Evolutionary conservation across 2,329 filamentous ascomycete species (phyloP), one percentile per base, ranked within the genome.

Genomic region (Nemania sp.): DNA sequence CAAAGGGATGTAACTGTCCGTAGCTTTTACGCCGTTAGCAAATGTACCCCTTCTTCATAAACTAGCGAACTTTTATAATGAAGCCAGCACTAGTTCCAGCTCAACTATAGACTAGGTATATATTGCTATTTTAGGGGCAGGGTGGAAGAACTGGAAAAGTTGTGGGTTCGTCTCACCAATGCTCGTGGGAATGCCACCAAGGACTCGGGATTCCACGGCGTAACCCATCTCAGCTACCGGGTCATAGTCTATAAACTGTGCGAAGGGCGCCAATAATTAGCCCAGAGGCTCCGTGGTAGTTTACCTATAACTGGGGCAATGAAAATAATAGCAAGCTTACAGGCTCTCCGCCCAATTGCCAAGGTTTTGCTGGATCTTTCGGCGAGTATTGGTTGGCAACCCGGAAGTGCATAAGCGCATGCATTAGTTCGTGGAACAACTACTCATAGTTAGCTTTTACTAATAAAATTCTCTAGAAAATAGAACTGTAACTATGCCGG

Each of bases 401-500:
- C n/a, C n/a, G n/a, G 5, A 1, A 26, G 0, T 22, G 2, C 15
- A 20, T 18, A 27, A 57, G 10, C 5, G 51, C 22, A 57, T 59
- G 59, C 59, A 55, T 47, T 3, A 67, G 10, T 27, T 64, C 60
- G 26, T 67, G 64, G 5, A 67, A 7, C 7, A 67, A 49, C 54
- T 67, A 20, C 41, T 3, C 24, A 3, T 15, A 6, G 41, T 22
- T 20, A 11, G 2, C 20, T 22, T 20, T 58, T 63, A 62, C 11
- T 20, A 32, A 24, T 45, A 18, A 24, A 8, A 18, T 26, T 24
- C 18, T 62, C 8, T 29, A 26, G 35, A 35, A 55, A 8, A 15
- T 5, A 45, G 8, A 38, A 60, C 27, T 13, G 2, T 29, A 13
- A 6, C 3, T 38, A 6, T 22, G 13, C 2, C 35, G 5, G 10